Evolutionary conservation across 2,329 filamentous ascomycete genomes (phyloP).

Genomic region (Elsinoe fawcettii): DNA sequence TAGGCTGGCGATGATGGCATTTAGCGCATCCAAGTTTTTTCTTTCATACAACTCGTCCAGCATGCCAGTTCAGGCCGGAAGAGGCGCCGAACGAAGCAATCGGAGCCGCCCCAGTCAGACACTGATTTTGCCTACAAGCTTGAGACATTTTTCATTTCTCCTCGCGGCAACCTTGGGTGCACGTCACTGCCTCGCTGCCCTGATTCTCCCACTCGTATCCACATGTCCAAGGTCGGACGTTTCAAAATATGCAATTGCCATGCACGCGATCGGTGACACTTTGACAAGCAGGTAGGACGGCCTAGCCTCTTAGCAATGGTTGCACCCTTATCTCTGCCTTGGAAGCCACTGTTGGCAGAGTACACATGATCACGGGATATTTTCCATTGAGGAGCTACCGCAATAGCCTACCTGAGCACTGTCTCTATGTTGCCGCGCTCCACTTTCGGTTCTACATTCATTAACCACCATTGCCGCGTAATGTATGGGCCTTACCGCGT

Average conservation of each 20-base stretch:
- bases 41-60: not conserved
- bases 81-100: not conserved
- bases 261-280: constrained; percentile 6
- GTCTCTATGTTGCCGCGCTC: no score
- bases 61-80: not conserved
- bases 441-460: no score
- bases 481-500: no score
- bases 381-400: not conserved
- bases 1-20: not conserved
- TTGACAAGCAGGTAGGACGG: constrained; percentile 2
- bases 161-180: not conserved
- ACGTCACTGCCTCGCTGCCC: not conserved
- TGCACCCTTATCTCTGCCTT: constrained; percentile 4
- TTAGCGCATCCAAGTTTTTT: not conserved
- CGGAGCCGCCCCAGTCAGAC: not conserved
- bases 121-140: not conserved
- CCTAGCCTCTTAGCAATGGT: constrained; percentile 6
- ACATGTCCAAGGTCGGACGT: not conserved
- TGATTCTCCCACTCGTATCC: not conserved
- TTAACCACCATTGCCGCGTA: no score
- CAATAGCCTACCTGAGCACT: not conserved
- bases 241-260: constrained; percentile 7
- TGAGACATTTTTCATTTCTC: constrained; percentile 7
- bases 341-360: not conserved
- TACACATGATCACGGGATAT: not conserved